phyloP scores from a whole-genome alignment of 2,329 filamentous ascomycete species.

The Clarireedia homoeocarpa region DNA sequence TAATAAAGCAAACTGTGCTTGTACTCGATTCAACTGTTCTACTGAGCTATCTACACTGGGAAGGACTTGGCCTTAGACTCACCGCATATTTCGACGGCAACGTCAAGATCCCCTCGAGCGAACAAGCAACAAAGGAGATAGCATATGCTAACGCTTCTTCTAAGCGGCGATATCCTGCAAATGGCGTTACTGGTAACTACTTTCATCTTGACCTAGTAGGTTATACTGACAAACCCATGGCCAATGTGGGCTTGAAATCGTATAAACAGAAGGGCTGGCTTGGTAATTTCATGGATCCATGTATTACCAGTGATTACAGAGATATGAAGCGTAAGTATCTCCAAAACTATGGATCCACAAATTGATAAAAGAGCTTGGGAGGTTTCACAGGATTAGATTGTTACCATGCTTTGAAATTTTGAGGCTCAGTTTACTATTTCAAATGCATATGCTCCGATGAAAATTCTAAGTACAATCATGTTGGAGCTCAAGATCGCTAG shows the following conservation, averaged over 20 bases:
- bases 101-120: neutral
- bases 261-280: neutral
- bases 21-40: too few relatives aligned
- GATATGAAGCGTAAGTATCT: neutral
- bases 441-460: too few relatives aligned
- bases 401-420: too few relatives aligned
- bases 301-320: neutral
- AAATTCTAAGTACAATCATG: too few relatives aligned
- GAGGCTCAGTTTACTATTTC: too few relatives aligned
- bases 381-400: neutral
- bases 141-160: slow-evolving; percentile 6
- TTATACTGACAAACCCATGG: slow-evolving; percentile 3
- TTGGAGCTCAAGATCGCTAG: too few relatives aligned
- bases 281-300: neutral
- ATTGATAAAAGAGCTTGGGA: neutral
- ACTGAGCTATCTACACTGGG: too few relatives aligned
- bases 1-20: too few relatives aligned
- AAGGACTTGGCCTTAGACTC: too few relatives aligned
- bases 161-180: slow-evolving; percentile 4
- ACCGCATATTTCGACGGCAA: slow-evolving; percentile 9
- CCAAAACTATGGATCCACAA: neutral
- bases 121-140: slow-evolving; percentile 1
- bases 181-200: neutral
- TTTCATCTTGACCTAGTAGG: slow-evolving; percentile 4
- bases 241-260: neutral